Conservation (phyloP, 306 rosid species). For the Rosa chinensis region DNA sequence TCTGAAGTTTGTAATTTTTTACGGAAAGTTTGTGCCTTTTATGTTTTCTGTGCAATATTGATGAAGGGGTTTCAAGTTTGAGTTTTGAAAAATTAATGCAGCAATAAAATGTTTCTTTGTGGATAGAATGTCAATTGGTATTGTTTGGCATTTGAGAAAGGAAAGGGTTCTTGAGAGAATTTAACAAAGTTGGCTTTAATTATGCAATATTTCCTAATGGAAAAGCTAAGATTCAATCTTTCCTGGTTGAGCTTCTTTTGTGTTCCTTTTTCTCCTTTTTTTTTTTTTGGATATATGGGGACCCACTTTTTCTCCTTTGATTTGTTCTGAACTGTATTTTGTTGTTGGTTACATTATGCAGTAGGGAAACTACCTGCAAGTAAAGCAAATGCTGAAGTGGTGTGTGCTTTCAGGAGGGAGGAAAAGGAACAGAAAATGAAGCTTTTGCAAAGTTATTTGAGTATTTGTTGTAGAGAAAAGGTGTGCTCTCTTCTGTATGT, state of each 20-base stretch:
- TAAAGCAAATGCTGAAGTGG: slow-evolving; percentile 58
- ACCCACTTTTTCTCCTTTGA: background rate
- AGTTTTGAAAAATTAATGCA: background rate
- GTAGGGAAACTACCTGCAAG: slow-evolving; percentile 87
- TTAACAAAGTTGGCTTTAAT: background rate
- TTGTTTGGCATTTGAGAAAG: slow-evolving; percentile 14
- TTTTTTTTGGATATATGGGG: no score
- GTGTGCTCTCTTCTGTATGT: slow-evolving; percentile 31
- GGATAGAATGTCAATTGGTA: background rate
- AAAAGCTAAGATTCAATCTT: background rate
- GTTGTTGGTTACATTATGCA: slow-evolving; percentile 35
- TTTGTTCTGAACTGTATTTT: background rate
- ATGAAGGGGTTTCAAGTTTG: background rate
- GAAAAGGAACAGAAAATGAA: slow-evolving; percentile 53
- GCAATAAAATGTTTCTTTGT: background rate
- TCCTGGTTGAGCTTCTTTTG: background rate
- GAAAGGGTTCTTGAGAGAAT: background rate
- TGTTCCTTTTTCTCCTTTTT: background rate
- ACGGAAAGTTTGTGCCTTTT: background rate
- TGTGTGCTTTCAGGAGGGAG: slow-evolving; percentile 60
- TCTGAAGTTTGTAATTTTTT: background rate
- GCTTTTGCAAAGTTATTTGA: slow-evolving; percentile 48
- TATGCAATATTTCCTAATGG: background rate
- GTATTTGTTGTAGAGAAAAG: slow-evolving; percentile 55
- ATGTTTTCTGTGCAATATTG: background rate